Evolutionary conservation across 73 alveolate genomes (phyloP), one percentile per base, ranked within the genome.

Genomic region (Symbiodinium pilosum): DNA sequence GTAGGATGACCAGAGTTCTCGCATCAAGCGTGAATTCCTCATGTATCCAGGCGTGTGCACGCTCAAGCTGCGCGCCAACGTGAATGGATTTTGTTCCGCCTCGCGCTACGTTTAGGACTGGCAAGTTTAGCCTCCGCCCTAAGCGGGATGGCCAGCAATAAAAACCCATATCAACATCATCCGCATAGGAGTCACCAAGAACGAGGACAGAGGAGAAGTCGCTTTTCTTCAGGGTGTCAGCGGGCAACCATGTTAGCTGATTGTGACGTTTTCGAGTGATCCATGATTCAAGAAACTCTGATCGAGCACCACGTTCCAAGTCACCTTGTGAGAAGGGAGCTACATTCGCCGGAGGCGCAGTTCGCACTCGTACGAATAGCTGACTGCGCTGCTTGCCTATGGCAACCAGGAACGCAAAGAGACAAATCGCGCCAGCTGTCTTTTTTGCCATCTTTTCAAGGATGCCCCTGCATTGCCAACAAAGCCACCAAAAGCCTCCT

Each of bases 141-240:
- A 91, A 38, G 39, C 52, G 97, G 1, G 97, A 42, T 24, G 97
- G 97, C 97, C 97, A 91, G 52, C 97, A 91, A 16, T 69, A 42
- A 81, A 91, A 91, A 56, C 97, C 97, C 97, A 91, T 91, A 75
- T 91, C 97, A 36, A 91, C 88, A 32, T 91, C 97, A 91, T 91
- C 97, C 6, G 54, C 97, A 28, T 91, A 91, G n/a, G 97, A 91
- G 54, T 91, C 97, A 39, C 97, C 97, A 52, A 91, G 34, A 8
- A 91, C 88, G 38, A 91, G 21, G 11, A 91, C 43, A 44, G 86
- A 88, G 26, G 86, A 64, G 51, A 89, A 89, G 54, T 77, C 32
- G 54, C 56, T 43, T 42, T 87, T 40, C 87, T 3, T 21, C 12
- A 30, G 39, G 14, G 32, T 24, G 5, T 42, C 28, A 2, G 36